Conservation (phyloP, 2,329 filamentous ascomycete species). For the Colletotrichum cordylinicola region DNA sequence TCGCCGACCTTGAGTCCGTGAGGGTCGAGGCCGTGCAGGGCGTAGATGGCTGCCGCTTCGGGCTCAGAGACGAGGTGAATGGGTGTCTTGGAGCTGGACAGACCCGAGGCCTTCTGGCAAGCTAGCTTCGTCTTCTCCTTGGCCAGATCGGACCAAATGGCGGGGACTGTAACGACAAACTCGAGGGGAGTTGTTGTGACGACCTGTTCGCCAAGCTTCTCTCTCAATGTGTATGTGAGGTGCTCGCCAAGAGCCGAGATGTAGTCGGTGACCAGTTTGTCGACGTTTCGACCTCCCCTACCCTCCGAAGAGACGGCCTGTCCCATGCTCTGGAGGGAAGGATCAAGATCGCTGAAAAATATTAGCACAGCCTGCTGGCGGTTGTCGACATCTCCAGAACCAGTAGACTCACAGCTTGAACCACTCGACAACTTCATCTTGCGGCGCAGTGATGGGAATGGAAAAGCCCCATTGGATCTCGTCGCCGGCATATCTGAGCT, state of each 20-base stretch:
- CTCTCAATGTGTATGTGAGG: conserved; percentile 48
- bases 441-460: conserved; percentile 45
- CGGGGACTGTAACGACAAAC: conserved; percentile 63
- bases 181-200: conserved; percentile 52
- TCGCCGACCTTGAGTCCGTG: conserved; percentile 48
- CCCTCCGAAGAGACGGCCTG: conserved; percentile 31
- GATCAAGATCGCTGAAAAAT: conserved; percentile 37
- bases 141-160: conserved; percentile 62
- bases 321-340: conserved; percentile 37
- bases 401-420: conserved; percentile 53
- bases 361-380: not conserved
- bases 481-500: conserved; percentile 46
- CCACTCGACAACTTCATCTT: conserved; percentile 46
- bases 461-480: conserved; percentile 57
- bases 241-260: conserved; percentile 54
- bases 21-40: conserved; percentile 47
- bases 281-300: conserved; percentile 38
- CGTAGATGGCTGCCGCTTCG: conserved; percentile 58
- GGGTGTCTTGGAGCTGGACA: conserved; percentile 32
- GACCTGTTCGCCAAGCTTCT: conserved; percentile 45
- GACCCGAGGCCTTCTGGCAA: conserved; percentile 40
- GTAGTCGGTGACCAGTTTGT: conserved; percentile 52
- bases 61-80: conserved; percentile 57
- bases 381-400: not conserved
- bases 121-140: conserved; percentile 55